Evolutionary conservation across 768 basidiomycete species (phyloP).

Genomic region (Ramaria sp.): DNA sequence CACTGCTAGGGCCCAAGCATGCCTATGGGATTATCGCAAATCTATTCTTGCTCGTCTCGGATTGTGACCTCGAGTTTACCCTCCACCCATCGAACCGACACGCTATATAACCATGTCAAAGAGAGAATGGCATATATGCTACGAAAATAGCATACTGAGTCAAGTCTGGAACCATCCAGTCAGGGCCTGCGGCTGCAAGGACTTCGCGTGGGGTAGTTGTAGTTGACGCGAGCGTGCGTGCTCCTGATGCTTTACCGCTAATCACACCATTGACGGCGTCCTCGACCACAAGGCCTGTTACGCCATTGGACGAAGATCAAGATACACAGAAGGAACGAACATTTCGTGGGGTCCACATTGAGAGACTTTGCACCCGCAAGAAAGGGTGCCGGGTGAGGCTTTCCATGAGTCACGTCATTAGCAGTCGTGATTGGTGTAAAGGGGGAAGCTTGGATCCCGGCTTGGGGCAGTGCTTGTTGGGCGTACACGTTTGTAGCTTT

Average conservation of each 20-base stretch:
- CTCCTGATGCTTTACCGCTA: slow-evolving; percentile 67
- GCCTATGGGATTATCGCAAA: not conserved
- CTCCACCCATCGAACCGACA: slow-evolving; percentile 34
- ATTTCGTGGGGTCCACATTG: slow-evolving; percentile 44
- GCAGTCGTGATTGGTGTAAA: slow-evolving; percentile 56
- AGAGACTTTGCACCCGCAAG: slow-evolving; percentile 60
- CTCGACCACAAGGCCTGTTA: slow-evolving; percentile 72
- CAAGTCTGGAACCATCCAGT: slow-evolving; percentile 62
- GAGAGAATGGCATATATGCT: not conserved
- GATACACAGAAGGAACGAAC: slow-evolving; percentile 25
- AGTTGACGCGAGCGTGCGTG: slow-evolving; percentile 70
- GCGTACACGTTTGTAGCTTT: slow-evolving; percentile 73
- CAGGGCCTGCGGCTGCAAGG: slow-evolving; percentile 47
- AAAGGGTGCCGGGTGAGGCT: slow-evolving; percentile 87
- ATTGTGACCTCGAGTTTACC: slow-evolving; percentile 39
- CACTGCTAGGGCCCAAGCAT: not conserved
- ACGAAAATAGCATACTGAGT: slow-evolving; percentile 39
- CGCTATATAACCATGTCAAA: slow-evolving; percentile 19
- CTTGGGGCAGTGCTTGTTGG: slow-evolving; percentile 50
- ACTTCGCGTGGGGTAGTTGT: slow-evolving; percentile 58
- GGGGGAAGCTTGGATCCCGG: slow-evolving; percentile 47
- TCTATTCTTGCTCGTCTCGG: slow-evolving; percentile 17
- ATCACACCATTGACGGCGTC: slow-evolving; percentile 80
- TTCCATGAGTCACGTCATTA: slow-evolving; percentile 64
- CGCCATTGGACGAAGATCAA: not conserved